A percentile compares a stretch with the other conserved stretches of the same genome.
These are phyloP conservation scores for Austroboletus eburneus DNA, from an alignment of 768 basidiomycete species.

Conservation along the genomic window DNA sequence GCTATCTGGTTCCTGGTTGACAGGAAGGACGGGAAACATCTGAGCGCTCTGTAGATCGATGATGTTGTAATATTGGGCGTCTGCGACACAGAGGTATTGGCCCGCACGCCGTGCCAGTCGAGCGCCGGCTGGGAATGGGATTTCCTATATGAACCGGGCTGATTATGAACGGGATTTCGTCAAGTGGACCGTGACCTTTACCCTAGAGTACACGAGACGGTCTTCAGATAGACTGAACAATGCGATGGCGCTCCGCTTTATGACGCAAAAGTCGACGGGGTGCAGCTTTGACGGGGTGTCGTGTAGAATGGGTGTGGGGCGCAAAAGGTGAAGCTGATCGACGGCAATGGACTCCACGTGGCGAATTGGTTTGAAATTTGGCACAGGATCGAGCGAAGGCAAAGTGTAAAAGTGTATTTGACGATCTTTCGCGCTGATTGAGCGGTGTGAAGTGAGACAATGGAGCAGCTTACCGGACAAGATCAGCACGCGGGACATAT, in stretches of 20 bases:
- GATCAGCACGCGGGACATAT: conserved; percentile 69
- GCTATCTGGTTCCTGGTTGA: conserved; percentile 61
- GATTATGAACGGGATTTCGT: not conserved
- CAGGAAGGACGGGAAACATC: conserved; percentile 68
- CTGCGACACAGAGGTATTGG: conserved; percentile 67
- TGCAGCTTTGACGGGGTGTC: conserved; percentile 39
- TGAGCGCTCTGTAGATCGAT: conserved; percentile 73
- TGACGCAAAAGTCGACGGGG: conserved; percentile 65
- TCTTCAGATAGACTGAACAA: conserved; percentile 63
- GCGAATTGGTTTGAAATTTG: conserved; percentile 69
- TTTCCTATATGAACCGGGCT: conserved; percentile 46
- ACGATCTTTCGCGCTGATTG: conserved; percentile 36
- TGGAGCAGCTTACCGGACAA: conserved; percentile 56
- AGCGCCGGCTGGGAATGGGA: conserved; percentile 59
- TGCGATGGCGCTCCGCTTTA: conserved; percentile 62
- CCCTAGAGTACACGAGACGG: conserved; percentile 58
- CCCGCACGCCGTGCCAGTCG: conserved; percentile 60
- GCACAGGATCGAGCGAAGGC: conserved; percentile 72
- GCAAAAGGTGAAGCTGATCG: conserved; percentile 67
- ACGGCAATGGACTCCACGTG: conserved; percentile 79
- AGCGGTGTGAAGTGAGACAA: not conserved
- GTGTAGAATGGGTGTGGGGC: conserved; percentile 42
- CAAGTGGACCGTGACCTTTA: conserved; percentile 21
- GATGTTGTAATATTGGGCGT: conserved; percentile 68
- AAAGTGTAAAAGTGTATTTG: conserved; percentile 76